Base-by-base conservation (phyloP, 345 rosid species). In the Citrus hindsii region DNA sequence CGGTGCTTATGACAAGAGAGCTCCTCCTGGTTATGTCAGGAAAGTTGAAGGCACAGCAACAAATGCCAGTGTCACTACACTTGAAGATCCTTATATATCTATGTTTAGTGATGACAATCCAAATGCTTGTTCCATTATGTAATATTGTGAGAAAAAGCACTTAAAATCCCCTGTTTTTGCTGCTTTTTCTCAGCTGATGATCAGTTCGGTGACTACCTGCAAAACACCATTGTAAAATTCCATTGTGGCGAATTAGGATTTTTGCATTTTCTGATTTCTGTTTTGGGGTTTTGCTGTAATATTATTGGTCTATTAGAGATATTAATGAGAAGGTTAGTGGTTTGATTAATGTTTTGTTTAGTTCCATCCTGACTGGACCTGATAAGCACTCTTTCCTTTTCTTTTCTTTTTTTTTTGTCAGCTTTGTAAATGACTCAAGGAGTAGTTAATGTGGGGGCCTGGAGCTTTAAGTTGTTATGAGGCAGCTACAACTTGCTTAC, bases 1-100 rank as follows among this genome's bases (percentile, higher is more conserved):
- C 67, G 85, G 85, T 56, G 89, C 95, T 76, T 94, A 96, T 75
- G 98, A 96, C 93, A 96, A 96, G 92, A 93, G 84, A 74, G 99
- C 99, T 8, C 99, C 99, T 24, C 92, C 98, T 61, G 98, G 99
- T 62, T 86, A 86, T 75, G 99, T 96, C 38, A 89, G 98, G 87
- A 96, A 73, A 18, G 83, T 91, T 0, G 99, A 96, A 10, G 82
- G 78, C 81, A 78, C 78, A 3, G 79, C 81, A 32, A 69, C 75
- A 24, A 83, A 74, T 9, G 91, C 79, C 21, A 76, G 87, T 4
- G 86, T 87, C 37, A 73, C 89, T 27, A 83, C 77, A 76, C 76
- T 87, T 71, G 88, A 91, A 64, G 94, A 90, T 72, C 93, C 94
- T 33, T 93, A 93, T 62, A 75, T 83, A 28, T 76, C 88, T 56